Evolutionary conservation across 139 green algal genomes (phyloP).

Genomic region (Closterium sp.): DNA sequence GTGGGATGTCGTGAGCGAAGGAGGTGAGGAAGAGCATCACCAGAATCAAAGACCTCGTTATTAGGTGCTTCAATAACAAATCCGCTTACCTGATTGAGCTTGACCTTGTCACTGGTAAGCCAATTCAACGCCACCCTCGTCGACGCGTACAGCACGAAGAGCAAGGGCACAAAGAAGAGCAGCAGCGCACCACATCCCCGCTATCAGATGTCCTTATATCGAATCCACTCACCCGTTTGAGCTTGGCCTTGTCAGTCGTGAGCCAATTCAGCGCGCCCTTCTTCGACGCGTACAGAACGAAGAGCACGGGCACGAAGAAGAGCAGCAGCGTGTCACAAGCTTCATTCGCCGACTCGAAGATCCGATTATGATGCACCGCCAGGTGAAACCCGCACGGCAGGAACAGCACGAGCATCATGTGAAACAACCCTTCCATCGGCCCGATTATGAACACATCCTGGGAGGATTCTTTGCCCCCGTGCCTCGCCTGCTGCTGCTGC

Average conservation of each 20-base stretch:
- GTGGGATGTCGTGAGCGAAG: conserved; percentile 88
- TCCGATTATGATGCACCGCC: conserved; percentile 59
- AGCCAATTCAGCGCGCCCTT: conserved; percentile 81
- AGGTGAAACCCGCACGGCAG: conserved; percentile 69
- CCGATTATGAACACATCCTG: conserved; percentile 25
- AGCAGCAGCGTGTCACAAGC: conserved; percentile 22
- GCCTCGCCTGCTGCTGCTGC: not conserved
- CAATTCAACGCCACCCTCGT: conserved; percentile 76
- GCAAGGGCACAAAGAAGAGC: not conserved
- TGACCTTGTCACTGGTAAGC: conserved; percentile 46
- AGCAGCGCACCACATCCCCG: not conserved
- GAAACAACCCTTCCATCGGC: conserved; percentile 55
- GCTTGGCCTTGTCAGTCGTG: not conserved
- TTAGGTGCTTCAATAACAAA: too few relatives aligned
- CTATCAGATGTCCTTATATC: not conserved
- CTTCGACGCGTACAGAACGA: conserved; percentile 38
- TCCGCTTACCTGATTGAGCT: too few relatives aligned
- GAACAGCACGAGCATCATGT: conserved; percentile 58
- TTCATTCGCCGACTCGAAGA: conserved; percentile 22
- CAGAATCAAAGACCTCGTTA: too few relatives aligned
- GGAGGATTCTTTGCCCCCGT: not conserved
- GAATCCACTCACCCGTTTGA: not conserved
- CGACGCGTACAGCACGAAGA: conserved; percentile 32
- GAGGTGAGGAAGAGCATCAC: conserved; percentile 72
- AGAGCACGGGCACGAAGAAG: conserved; percentile 23